phyloP scores from a whole-genome alignment of 1,284 basidiomycete species.

The Caloboletus firmus region DNA sequence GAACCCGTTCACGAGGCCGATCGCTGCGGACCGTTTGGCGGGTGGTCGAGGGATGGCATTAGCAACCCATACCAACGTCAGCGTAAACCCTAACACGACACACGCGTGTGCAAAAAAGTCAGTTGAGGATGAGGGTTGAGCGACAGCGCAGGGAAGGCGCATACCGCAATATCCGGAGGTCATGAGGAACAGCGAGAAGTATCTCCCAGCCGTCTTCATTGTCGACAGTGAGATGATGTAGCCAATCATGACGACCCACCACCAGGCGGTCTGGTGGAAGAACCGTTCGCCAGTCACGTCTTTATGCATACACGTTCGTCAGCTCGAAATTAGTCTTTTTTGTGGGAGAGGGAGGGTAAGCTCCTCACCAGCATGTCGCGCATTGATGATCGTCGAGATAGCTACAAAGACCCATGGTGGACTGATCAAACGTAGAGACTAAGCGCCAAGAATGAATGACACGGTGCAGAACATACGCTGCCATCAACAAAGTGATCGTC shows the following conservation, averaged over 20 bases:
- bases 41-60: slow-evolving; percentile 66
- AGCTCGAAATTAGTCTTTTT: background rate
- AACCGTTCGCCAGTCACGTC: slow-evolving; percentile 65
- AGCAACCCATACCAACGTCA: slow-evolving; percentile 64
- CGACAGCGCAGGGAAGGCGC: slow-evolving; percentile 15
- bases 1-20: slow-evolving; percentile 37
- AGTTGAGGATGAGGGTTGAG: background rate
- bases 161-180: slow-evolving; percentile 54
- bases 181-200: slow-evolving; percentile 69
- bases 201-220: slow-evolving; percentile 52
- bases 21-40: slow-evolving; percentile 54
- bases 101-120: background rate
- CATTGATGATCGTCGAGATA: slow-evolving; percentile 55
- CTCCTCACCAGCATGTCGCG: slow-evolving; percentile 63
- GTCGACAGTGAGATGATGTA: slow-evolving; percentile 65
- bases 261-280: slow-evolving; percentile 62
- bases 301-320: slow-evolving; percentile 16
- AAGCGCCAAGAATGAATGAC: slow-evolving; percentile 7
- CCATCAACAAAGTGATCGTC: slow-evolving; percentile 60
- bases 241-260: slow-evolving; percentile 60
- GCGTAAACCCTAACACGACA: slow-evolving; percentile 48
- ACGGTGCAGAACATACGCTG: slow-evolving; percentile 49
- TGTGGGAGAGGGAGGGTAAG: background rate
- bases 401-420: slow-evolving; percentile 67
- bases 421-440: slow-evolving; percentile 33